Base-by-base conservation (phyloP, 176 grass and related monocot genomes). In the Juncus inflexus region DNA sequence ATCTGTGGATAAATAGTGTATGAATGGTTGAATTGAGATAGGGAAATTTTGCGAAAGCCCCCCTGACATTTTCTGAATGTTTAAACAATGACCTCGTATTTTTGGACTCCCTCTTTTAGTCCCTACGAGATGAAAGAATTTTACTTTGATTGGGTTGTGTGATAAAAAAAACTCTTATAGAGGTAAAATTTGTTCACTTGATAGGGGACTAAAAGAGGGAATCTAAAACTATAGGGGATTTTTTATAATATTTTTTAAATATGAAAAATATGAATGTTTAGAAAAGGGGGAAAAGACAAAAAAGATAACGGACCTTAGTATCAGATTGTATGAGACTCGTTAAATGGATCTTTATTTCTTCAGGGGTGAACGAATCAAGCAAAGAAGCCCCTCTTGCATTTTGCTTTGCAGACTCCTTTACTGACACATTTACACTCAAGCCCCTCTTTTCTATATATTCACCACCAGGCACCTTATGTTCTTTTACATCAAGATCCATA, bases 351-450 rank as follows among this genome's bases (percentile, higher is more conserved):
- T 74, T 82, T 71, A 97, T 61, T 60, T 84, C 72, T 47, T 86
- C 61, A 2, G 72, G 42, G 77, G 80, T 89, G 61, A 92, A 89
- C 57, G 85, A 61, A 81, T 97, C 86, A 62, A 97, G 82, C 75
- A 92, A 60, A 15, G 88, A 92, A 86, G 68, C 82, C 50, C 77
- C 71, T 80, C 63, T 74, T 5, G 28, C 54, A 15, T 37, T 71
- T 71, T 55, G 65, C 28, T 58, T 58, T 45, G 53, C 19, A 45
- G 54, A 14, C 37, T 58, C 37, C 39, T 45, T 16, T 41, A 58
- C 3, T 58, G 67, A 19, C 39, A 57, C 38, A 58, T 42, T 58
- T 37, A 55, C 67, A 71, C 12, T 57, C 16, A 10, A 12, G 15
- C 58, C 67, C 57, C 28, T 9, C 28, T 35, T 59, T 59, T 35